Base-by-base conservation (phyloP, 768 basidiomycete species). In the Bullera alba region DNA sequence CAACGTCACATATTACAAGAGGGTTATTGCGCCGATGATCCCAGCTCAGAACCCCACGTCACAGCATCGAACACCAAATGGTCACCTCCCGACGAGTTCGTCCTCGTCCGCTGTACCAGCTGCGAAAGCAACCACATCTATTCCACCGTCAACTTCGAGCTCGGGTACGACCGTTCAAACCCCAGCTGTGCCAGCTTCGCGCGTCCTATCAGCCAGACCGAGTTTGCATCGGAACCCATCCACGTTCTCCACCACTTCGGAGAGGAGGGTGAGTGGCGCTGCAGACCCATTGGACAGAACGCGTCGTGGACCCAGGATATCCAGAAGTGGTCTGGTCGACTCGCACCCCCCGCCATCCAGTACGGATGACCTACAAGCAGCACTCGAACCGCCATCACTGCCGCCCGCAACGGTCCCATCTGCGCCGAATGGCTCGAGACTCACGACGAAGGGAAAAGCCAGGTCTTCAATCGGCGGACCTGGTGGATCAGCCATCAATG, bases 211-310 rank as follows among this genome's bases (percentile, higher is more conserved):
- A 10, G 38, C 21, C 10, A 28, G 59, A 41, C 59, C 59, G 16
- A 57, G 56, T 16, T 26, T 64, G 3, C 50, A 52, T 37, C 65
- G 65, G 1, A 62, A 59, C 27, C 32, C 53, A 3, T 64, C 63
- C 2, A 58, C 54, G 8, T 53, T 61, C 29, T 45, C 46, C 10
- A 37, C 57, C 15, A 27, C 43, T 12, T 37, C 35, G 8, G 60
- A 65, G n/a, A 48, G 61, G 5, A 32, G 57, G 2, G 15, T 52
- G 6, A 39, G 42, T 25, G 38, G 23, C 14, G 5, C 51, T 12
- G 56, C 58, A 6, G 65, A 67, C 35, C 58, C 65, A 1, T 37
- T 64, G 7, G 62, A 67, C 32, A 42, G 65, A 6, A 54, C 59
- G 1, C 49, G 65, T 0, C 50, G 62, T 5, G 56, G 56, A 44